Percentiles rank a stretch among this genome's conserved stretches.
Evolutionary conservation across 192 early-diverging fungal genomes (phyloP).

Genomic region (Coemansia reversa): DNA sequence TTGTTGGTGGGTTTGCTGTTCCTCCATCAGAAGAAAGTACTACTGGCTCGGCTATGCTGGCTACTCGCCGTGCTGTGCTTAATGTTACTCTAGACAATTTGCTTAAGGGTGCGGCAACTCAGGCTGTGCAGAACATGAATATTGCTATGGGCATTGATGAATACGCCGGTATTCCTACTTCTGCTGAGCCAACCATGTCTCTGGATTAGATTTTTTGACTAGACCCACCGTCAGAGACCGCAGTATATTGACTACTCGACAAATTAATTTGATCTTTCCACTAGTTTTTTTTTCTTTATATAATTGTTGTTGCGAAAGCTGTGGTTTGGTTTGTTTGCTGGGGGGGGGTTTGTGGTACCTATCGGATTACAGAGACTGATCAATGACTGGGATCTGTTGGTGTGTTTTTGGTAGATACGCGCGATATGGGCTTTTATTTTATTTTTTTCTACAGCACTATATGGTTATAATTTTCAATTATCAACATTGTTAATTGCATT

Average conservation of each 20-base stretch:
- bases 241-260: neutral
- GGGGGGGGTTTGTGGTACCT: no score
- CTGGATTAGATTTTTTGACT: conserved; percentile 1
- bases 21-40: conserved; percentile 46
- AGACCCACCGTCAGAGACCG: neutral
- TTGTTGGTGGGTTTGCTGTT: conserved; percentile 91
- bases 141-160: conserved; percentile 87
- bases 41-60: conserved; percentile 23
- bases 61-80: conserved; percentile 79
- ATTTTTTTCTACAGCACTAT: no score
- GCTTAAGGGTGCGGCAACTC: conserved; percentile 98
- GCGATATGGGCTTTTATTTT: no score
- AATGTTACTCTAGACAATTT: conserved; percentile 94
- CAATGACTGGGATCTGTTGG: no score
- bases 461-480: no score
- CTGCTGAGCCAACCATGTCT: conserved; percentile 31
- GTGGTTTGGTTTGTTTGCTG: no score
- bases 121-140: conserved; percentile 97
- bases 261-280: neutral
- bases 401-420: no score
- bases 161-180: conserved; percentile 80
- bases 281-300: no score
- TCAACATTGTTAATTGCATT: no score
- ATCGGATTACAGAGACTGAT: no score
- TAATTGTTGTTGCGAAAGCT: no score